Base-by-base conservation (phyloP, 2,329 filamentous ascomycete species). In the Fusarium pseudocircinatum region DNA sequence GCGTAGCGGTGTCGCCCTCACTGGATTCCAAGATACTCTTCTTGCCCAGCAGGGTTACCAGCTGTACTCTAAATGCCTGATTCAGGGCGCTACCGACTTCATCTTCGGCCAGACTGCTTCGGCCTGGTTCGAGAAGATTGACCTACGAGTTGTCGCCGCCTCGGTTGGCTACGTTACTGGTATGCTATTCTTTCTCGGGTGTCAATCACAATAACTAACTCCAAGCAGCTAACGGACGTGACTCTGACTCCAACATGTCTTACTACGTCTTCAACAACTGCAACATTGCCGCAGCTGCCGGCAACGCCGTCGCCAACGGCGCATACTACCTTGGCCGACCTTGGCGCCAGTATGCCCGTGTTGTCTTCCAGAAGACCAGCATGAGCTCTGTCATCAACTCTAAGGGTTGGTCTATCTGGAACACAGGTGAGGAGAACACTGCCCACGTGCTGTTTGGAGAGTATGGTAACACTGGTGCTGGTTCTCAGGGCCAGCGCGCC, bases 391-490 rank as follows among this genome's bases (percentile, higher is more conserved):
- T 92, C 26, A 85, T 93, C 75, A 91, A 91, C 74, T 67, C 83
- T 4, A 85, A 86, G 1, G 91, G 90, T 1, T 92, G 91, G 90
- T 78, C 75, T 5, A 77, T 82, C 34, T 92, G 90, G 90, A 85
- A 85, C 64, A 81, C 73, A 4, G 82, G 82, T 6, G 82, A 86
- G 47, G 77, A 83, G n/a, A 83, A 85, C 40, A 90, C 87, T 3
- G 83, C 82, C 39, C 81, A 88, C 47, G 87, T 91, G 3, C 79
- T 83, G 32, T 92, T 88, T 70, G 87, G 81, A 15, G 91, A 92
- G 83, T 92, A 87, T 76, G 80, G 74, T 26, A 92, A 92, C 79
- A 85, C 84, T 3, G 91, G 91, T 3, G 78, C 82, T 37, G 90
- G 91, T 5, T 83, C 89, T 6, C 89, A 87, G 15, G 82, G 80